Conservation (phyloP, 192 early-diverging fungal species). For the Kickxella alabastrina region DNA sequence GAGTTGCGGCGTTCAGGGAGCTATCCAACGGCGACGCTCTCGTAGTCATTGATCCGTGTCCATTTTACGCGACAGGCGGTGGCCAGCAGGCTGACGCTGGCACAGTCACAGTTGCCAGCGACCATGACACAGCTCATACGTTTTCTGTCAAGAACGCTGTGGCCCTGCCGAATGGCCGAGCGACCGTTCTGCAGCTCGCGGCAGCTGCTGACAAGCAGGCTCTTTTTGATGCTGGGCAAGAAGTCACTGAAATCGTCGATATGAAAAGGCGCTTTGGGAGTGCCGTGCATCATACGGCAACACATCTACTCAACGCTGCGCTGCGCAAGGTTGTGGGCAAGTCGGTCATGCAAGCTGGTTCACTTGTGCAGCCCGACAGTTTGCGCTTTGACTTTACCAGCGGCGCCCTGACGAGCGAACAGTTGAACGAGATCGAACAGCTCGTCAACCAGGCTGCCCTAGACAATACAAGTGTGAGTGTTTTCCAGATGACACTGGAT, state of each 20-base stretch:
- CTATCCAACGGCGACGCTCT: constrained; percentile 49
- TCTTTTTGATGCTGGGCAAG: constrained; percentile 56
- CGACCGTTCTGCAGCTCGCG: constrained; percentile 82
- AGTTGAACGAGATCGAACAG: constrained; percentile 66
- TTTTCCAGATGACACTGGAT: constrained; percentile 74
- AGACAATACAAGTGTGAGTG: constrained; percentile 65
- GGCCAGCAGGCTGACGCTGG: constrained; percentile 94
- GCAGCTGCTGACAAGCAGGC: constrained; percentile 79
- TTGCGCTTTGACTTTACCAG: constrained; percentile 94
- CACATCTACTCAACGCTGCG: constrained; percentile 92
- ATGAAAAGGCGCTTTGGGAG: constrained; percentile 80
- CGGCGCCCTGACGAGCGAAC: constrained; percentile 56
- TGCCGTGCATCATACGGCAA: constrained; percentile 94
- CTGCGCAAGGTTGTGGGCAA: constrained; percentile 73
- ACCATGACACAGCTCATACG: constrained; percentile 59
- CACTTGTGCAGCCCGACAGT: constrained; percentile 83
- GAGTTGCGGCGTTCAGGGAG: constrained; percentile 19
- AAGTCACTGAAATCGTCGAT: constrained; percentile 71
- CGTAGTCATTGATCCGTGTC: constrained; percentile 86
- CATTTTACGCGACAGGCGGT: constrained; percentile 94
- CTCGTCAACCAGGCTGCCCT: constrained; percentile 77
- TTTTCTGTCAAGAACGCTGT: constrained; percentile 69
- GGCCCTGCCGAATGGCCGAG: constrained; percentile 61
- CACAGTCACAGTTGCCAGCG: constrained; percentile 57
- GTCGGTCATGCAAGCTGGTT: constrained; percentile 87